Base-by-base conservation (phyloP, 352 stramenopile genomes). In the Phytophthora syringae region DNA sequence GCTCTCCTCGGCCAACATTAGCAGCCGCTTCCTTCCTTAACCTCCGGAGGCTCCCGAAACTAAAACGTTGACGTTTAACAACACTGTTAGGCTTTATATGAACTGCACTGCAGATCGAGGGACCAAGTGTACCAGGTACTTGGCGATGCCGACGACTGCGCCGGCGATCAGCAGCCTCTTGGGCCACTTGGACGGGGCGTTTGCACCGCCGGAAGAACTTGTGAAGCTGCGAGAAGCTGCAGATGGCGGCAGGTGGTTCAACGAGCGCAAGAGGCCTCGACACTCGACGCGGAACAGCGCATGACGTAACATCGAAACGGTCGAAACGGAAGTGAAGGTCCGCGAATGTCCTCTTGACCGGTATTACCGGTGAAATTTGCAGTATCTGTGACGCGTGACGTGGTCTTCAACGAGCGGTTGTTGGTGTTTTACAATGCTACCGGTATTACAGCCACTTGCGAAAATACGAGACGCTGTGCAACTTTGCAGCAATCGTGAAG, bases 111-210 rank as follows among this genome's bases (percentile, higher is more conserved):
- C 11, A 16, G 32, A 16, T 39, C 12, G 32, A 39, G 32, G 7
- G 12, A 16, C 12, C 2, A 10, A 39, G n/a, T n/a, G 13, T 45
- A 66, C 58, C 39, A 66, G 21, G 28, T 60, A 66, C 20, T 10
- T 12, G 16, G 7, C 4, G 10, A n/a, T 11, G 7, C 18, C 40
- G 12, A 60, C 16, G 15, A 49, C 44, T 24, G 37, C 9, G 9
- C 12, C 39, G 5, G 4, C 22, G 5, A 60, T 32, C 5, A 66
- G 28, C 20, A 56, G 27, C 12, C 27, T 21, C 21, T 39, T 60
- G 16, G 43, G 34, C 58, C 49, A 60, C 49, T 53, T 66, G 49
- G 49, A 48, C 30, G 40, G 28, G 10, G 48, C 7, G 16, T 32
- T 51, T 15, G 39, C 10, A 24, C 13, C 15, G 3, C n/a, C 9